Conservation (phyloP, 441 rosid genomes). For the Iberis amara region DNA sequence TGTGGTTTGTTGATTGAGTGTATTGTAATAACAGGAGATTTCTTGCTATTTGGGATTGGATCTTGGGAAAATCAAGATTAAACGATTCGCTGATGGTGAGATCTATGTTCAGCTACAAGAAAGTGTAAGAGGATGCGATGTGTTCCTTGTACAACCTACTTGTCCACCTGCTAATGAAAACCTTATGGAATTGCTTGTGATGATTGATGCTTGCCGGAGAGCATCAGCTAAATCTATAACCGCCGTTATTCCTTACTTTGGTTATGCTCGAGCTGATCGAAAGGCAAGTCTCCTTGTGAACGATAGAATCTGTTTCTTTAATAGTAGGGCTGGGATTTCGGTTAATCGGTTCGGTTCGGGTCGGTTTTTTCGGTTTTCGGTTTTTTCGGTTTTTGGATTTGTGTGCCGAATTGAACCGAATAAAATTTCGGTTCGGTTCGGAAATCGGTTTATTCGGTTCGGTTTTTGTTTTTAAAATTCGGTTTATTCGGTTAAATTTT, state of each 20-base stretch:
- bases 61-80: slow-evolving; percentile 83
- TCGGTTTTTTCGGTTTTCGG: too few species aligned
- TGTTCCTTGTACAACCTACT: slow-evolving; percentile 85
- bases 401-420: too few species aligned
- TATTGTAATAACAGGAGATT: slow-evolving; percentile 48
- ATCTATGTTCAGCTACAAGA: slow-evolving; percentile 92
- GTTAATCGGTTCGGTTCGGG: too few species aligned
- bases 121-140: slow-evolving; percentile 96
- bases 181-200: slow-evolving; percentile 87
- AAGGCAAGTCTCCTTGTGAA: slow-evolving; percentile 45
- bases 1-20: slow-evolving; percentile 2
- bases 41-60: slow-evolving; percentile 91
- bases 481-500: too few species aligned
- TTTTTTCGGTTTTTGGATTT: too few species aligned
- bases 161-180: slow-evolving; percentile 97
- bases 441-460: too few species aligned
- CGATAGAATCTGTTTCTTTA: neutral
- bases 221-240: slow-evolving; percentile 92
- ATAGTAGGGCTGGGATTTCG: too few species aligned
- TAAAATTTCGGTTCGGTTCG: too few species aligned
- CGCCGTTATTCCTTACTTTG: slow-evolving; percentile 97
- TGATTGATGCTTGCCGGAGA: slow-evolving; percentile 97
- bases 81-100: slow-evolving; percentile 93
- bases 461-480: too few species aligned
- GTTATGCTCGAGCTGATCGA: slow-evolving; percentile 96